phyloP scores from a whole-genome alignment of 306 rosid species.

The Sechiopsis laciniata region DNA sequence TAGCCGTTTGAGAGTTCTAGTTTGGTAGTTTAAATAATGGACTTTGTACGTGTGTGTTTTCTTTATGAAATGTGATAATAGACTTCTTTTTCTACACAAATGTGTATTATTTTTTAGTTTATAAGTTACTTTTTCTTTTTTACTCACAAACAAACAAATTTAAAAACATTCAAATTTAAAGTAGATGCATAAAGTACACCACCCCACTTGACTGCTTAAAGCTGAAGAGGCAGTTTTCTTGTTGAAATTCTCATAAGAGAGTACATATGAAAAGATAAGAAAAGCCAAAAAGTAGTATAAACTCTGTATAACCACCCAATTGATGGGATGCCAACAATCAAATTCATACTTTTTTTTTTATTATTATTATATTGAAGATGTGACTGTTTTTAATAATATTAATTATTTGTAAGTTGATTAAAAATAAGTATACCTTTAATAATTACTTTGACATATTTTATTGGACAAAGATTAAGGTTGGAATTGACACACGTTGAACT shows the following conservation, averaged over 20 bases:
- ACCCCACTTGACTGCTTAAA: conserved; percentile 1
- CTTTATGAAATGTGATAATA: neutral
- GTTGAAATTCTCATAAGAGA: neutral
- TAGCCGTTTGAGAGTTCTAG: neutral
- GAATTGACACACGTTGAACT: no score
- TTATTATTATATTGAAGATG: no score
- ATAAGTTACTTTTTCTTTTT: neutral
- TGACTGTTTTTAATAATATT: no score
- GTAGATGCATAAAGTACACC: neutral
- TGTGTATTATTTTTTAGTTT: neutral
- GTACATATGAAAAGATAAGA: neutral
- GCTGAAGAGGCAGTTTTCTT: neutral
- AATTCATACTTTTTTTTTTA: no score
- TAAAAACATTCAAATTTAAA: neutral
- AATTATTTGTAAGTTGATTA: no score
- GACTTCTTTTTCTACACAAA: neutral
- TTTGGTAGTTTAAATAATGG: no score
- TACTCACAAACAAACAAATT: neutral
- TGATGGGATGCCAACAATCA: no score
- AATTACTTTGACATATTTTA: no score
- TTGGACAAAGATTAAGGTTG: no score
- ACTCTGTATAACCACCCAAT: no score
- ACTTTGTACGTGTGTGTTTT: neutral
- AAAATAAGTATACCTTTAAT: no score
- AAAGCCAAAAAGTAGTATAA: neutral